Conservation (phyloP, 31 red algal genomes). For the Asparagopsis taxiformis region DNA sequence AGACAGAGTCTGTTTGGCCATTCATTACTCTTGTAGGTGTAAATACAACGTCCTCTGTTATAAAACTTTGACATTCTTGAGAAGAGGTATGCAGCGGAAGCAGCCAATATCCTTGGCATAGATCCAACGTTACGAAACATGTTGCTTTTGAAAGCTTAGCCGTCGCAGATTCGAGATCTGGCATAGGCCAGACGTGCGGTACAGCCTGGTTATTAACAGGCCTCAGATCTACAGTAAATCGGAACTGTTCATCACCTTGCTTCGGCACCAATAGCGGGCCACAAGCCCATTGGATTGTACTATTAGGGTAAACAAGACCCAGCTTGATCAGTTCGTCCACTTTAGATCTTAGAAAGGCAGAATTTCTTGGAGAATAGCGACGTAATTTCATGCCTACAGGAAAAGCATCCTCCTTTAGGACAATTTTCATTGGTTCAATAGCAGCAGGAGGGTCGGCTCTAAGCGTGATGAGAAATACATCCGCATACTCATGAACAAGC, state of each 20-base stretch:
- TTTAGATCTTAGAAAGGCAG: not conserved
- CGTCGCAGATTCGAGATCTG: constrained; percentile 3
- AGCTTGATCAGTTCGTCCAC: too few relatives aligned
- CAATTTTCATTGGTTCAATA: too few relatives aligned
- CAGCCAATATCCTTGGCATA: too few relatives aligned
- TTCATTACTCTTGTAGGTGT: constrained; percentile 19
- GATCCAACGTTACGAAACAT: constrained; percentile 8
- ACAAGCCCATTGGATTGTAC: not conserved
- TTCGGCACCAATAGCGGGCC: too few relatives aligned
- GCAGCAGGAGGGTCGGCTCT: too few relatives aligned
- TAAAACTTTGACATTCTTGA: too few relatives aligned
- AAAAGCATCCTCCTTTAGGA: not conserved
- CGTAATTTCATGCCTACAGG: constrained; percentile 7
- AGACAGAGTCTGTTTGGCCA: constrained; percentile 3
- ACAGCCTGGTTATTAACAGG: too few relatives aligned
- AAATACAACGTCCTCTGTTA: constrained; percentile 4
- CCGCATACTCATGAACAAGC: not conserved
- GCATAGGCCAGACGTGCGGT: too few relatives aligned
- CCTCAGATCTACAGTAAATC: too few relatives aligned
- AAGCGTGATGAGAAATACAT: constrained; percentile 5
- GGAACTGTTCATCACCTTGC: too few relatives aligned
- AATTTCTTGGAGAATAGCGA: constrained; percentile 3
- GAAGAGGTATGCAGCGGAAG: not conserved
- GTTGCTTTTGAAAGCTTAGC: not conserved
- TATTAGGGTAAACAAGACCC: not conserved